A percentile compares a stretch with the other conserved stretches of the same genome.
Conservation (phyloP, 2,329 filamentous ascomycete genomes). For the Xylaria sp. region DNA sequence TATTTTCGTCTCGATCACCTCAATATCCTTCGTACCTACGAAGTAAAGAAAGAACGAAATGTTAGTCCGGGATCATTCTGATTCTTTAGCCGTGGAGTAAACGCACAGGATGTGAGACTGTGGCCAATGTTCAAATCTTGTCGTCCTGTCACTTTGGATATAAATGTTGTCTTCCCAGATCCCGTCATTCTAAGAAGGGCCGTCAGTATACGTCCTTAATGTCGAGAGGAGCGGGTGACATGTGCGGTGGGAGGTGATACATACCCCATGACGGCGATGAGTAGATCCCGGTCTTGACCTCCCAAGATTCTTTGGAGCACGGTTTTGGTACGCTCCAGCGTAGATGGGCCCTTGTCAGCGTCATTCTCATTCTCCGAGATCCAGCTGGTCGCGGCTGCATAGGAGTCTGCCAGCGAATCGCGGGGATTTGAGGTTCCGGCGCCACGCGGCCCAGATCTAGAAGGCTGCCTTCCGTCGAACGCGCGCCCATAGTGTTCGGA, state of each 20-base stretch:
- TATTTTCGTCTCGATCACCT: conserved; percentile 47
- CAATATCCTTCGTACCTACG: conserved; percentile 48
- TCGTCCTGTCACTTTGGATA: conserved; percentile 51
- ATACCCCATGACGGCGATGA: conserved; percentile 43
- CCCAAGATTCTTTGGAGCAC: conserved; percentile 29
- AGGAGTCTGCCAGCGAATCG: conserved; percentile 21
- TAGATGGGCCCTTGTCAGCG: not conserved
- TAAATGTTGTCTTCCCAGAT: conserved; percentile 54
- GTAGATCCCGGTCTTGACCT: conserved; percentile 34
- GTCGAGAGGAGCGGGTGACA: not conserved
- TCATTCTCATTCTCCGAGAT: conserved; percentile 6
- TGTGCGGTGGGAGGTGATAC: not conserved
- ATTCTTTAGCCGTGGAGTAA: not conserved
- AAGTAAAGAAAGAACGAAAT: not conserved
- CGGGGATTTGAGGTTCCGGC: not conserved
- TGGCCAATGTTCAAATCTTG: conserved; percentile 50
- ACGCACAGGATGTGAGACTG: conserved; percentile 49
- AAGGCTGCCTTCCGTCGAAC: conserved; percentile 15
- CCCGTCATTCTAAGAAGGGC: conserved; percentile 49
- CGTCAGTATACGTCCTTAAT: conserved; percentile 5
- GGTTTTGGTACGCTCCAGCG: conserved; percentile 37
- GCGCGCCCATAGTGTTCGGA: conserved; percentile 28
- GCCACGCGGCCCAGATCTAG: not conserved
- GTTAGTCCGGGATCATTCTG: not conserved
- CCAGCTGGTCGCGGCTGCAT: conserved; percentile 15